Conservation (phyloP, 345 rosid species). For the Moricandia arvensis region DNA sequence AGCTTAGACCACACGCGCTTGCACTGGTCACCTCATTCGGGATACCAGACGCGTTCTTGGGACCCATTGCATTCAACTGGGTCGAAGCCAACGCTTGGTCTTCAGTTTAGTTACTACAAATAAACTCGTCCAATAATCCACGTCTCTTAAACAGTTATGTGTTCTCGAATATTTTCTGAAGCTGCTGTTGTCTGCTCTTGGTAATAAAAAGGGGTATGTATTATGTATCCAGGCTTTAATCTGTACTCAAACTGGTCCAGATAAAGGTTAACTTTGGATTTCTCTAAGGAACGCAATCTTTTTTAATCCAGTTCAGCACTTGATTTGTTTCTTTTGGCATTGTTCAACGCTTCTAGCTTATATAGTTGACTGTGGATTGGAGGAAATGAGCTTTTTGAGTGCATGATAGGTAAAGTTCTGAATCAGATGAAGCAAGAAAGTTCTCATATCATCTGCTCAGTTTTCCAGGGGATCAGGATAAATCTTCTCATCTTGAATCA, state of each 20-base stretch:
- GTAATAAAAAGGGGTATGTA: constrained; percentile 19
- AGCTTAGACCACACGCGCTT: constrained; percentile 78
- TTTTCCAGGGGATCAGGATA: no score
- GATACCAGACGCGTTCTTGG: constrained; percentile 71
- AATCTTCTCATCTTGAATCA: no score
- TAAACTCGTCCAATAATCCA: not conserved
- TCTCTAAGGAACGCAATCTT: no score
- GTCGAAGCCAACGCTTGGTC: constrained; percentile 83
- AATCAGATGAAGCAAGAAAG: no score
- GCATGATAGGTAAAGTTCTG: no score
- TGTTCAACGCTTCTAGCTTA: no score
- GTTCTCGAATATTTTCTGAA: not conserved
- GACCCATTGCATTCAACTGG: constrained; percentile 90
- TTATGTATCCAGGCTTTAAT: constrained; percentile 4
- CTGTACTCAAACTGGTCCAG: not conserved
- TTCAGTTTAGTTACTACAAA: constrained; percentile 38
- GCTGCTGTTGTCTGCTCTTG: constrained; percentile 6
- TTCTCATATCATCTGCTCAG: no score
- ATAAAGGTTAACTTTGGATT: not conserved
- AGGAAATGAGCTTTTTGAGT: no score
- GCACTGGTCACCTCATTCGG: constrained; percentile 75
- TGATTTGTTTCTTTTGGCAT: no score
- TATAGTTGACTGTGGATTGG: no score
- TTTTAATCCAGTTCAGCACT: no score
- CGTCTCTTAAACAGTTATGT: not conserved